A percentile compares a stretch with the other conserved stretches of the same genome.
These are phyloP conservation scores for Fomitopsis pinicola DNA, from an alignment of 1,284 basidiomycete genomes.

Conservation along the genomic window DNA sequence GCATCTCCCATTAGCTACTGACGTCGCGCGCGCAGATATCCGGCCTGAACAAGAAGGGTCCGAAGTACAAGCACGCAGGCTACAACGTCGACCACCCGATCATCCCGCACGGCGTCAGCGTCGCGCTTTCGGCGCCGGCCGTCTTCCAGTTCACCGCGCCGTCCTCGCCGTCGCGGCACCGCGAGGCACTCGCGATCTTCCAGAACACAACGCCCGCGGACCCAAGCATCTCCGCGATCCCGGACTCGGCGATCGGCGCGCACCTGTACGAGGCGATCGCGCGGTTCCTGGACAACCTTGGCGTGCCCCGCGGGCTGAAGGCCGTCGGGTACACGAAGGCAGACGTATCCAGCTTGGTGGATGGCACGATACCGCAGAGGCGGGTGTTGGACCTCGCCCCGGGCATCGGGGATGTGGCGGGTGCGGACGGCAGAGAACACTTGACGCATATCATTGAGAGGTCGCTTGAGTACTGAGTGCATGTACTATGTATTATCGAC, in stretches of 20 bases:
- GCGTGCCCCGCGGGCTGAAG: slow-evolving; percentile 85
- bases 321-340: slow-evolving; percentile 76
- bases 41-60: slow-evolving; percentile 91
- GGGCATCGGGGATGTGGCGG: slow-evolving; percentile 75
- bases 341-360: slow-evolving; percentile 70
- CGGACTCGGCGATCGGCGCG: slow-evolving; percentile 79
- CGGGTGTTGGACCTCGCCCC: slow-evolving; percentile 87
- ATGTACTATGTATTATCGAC: neutral
- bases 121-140: slow-evolving; percentile 87
- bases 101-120: slow-evolving; percentile 88
- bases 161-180: slow-evolving; percentile 86
- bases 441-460: slow-evolving; percentile 73
- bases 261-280: slow-evolving; percentile 89
- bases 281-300: slow-evolving; percentile 83
- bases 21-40: slow-evolving; percentile 59
- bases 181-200: slow-evolving; percentile 87
- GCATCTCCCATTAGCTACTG: neutral
- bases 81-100: slow-evolving; percentile 83
- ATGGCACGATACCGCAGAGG: slow-evolving; percentile 85
- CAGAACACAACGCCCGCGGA: slow-evolving; percentile 59
- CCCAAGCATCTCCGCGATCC: slow-evolving; percentile 67
- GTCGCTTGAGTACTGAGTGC: slow-evolving; percentile 65
- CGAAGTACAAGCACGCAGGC: slow-evolving; percentile 85
- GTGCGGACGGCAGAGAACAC: slow-evolving; percentile 77
- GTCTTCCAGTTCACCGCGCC: slow-evolving; percentile 95